Conservation (phyloP, 495 filamentous ascomycete genomes). For the Lasiosphaeriaceae sp. region DNA sequence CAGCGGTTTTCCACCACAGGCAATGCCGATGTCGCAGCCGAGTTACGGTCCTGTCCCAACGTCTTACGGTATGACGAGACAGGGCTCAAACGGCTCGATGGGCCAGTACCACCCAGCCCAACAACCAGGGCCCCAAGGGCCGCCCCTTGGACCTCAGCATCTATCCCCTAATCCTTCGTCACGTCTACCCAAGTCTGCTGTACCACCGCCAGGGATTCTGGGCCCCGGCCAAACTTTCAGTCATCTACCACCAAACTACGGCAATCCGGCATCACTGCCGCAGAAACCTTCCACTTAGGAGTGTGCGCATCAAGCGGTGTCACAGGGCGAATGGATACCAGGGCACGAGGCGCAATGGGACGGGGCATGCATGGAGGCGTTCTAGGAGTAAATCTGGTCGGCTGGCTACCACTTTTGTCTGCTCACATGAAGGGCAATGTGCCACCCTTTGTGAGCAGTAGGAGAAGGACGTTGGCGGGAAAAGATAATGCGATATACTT, state of each 20-base stretch:
- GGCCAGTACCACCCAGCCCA: conserved; percentile 38
- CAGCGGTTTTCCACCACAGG: conserved; percentile 37
- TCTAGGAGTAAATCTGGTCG: conserved; percentile 13
- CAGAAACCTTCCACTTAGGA: conserved; percentile 50
- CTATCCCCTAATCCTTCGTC: conserved; percentile 28
- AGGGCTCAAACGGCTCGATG: conserved; percentile 51
- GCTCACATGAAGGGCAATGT: background rate
- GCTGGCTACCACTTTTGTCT: background rate
- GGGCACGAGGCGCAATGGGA: conserved; percentile 16
- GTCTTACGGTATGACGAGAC: conserved; percentile 52
- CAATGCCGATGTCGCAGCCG: conserved; percentile 21
- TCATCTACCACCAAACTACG: conserved; percentile 49
- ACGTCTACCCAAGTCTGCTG: conserved; percentile 34
- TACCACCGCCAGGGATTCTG: conserved; percentile 20
- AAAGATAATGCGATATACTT: conserved; percentile 3
- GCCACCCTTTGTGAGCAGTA: background rate
- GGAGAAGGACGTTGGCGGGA: background rate
- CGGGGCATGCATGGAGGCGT: conserved; percentile 24
- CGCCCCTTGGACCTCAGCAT: conserved; percentile 22
- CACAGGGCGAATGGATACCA: conserved; percentile 14
- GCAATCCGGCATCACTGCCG: conserved; percentile 52
- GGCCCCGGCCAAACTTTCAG: conserved; percentile 35
- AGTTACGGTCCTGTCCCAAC: conserved; percentile 25
- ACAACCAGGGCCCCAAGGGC: conserved; percentile 11
- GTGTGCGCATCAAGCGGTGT: conserved; percentile 21